Percentiles rank a stretch among this genome's conserved stretches.
Conservation (phyloP, 768 basidiomycete genomes). For the Tremella mesenterica region DNA sequence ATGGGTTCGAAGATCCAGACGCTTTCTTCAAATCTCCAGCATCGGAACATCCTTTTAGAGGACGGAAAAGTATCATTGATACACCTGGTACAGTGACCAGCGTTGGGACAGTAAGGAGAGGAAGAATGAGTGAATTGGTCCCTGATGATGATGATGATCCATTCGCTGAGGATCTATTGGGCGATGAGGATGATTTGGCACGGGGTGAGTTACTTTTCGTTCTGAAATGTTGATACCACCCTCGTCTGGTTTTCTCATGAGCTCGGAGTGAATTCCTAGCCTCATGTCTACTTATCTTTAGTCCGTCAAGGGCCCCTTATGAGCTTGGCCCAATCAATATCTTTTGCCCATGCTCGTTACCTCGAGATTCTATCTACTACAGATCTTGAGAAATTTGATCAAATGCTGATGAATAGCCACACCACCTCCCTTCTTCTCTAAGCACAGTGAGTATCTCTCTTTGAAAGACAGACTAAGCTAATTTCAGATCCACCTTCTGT, state of each 20-base stretch:
- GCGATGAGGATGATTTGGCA: slow-evolving; percentile 16
- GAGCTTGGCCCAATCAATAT: too few relatives aligned
- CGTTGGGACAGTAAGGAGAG: not conserved
- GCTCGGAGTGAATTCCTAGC: too few relatives aligned
- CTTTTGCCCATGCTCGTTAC: too few relatives aligned
- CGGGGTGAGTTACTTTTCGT: slow-evolving; percentile 6
- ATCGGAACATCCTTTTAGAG: not conserved
- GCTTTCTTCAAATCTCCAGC: slow-evolving; percentile 40
- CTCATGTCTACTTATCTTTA: too few relatives aligned
- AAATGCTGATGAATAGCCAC: too few relatives aligned
- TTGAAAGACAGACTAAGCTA: too few relatives aligned
- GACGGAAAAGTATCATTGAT: slow-evolving; percentile 3
- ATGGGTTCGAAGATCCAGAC: slow-evolving; percentile 44
- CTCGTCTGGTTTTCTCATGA: too few relatives aligned
- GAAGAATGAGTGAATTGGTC: slow-evolving; percentile 17
- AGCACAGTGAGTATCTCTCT: too few relatives aligned
- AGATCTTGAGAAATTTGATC: too few relatives aligned
- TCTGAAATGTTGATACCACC: too few relatives aligned
- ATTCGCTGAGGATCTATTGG: slow-evolving; percentile 10
- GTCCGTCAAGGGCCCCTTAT: too few relatives aligned
- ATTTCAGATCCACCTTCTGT: slow-evolving; percentile 22
- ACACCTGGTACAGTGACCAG: not conserved
- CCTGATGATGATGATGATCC: slow-evolving; percentile 16
- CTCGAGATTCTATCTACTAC: too few relatives aligned
- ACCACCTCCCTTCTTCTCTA: not conserved